Evolutionary conservation across 495 filamentous ascomycete species (phyloP), one percentile per base, ranked within the genome.

Genomic region (Penicillium nucicola): DNA sequence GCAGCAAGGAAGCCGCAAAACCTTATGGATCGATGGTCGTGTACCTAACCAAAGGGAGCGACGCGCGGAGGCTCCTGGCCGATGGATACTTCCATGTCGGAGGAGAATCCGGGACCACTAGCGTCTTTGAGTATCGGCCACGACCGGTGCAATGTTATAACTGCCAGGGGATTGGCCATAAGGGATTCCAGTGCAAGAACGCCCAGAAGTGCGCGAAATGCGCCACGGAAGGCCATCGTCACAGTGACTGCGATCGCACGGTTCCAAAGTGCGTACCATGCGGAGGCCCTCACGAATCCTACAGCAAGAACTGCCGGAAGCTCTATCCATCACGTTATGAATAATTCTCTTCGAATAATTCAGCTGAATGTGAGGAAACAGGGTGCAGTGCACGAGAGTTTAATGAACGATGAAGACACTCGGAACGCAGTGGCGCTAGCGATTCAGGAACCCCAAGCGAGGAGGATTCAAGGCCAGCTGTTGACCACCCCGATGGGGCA

Each of bases 1-100:
- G 61, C 47, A 65, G 37, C 1, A 67, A 64, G 50, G 57, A 69
- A 4, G 33, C 1, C 5, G 51, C 39, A 4, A 70, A 68, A 33
- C 38, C 65, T 1, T 66, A 68, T 58, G 53, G 65, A 17, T 70
- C 58, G 7, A 68, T 68, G 56, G 65, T 66, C 13, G 56, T 68
- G 0, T 70, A 70, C 42, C 50, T 68, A 0, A 70, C 65, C 6
- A 70, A 60, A 57, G 48, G 48, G 0, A 54, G n/a, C 45, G 53
- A 68, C 18, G 63, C 56, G 19, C 54, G 39, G 50, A 59, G 59
- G 42, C 58, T 66, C 4, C 38, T 66, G 23, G 52, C 52, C 25
- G 57, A 65, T 12, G 45, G 61, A 25, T 62, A 40, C 56, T 68
- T 67, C 36, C 51, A 68, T 22, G 48, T 42, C 38, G 44, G 50